phyloP scores from a whole-genome alignment of 192 early-diverging fungal genomes.

The Backusella luteola region DNA sequence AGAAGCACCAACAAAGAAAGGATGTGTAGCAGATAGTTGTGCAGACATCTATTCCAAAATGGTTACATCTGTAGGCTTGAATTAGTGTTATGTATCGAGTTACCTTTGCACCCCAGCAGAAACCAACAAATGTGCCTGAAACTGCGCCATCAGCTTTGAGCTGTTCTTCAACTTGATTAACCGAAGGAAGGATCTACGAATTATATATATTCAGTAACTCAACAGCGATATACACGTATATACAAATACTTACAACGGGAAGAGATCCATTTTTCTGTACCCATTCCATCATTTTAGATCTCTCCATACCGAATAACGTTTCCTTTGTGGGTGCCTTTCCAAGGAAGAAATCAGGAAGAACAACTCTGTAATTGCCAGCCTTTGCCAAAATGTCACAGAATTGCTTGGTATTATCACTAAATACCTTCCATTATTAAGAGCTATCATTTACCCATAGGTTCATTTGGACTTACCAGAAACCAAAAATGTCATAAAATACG shows the following conservation, averaged over 20 bases:
- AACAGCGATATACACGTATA: neutral
- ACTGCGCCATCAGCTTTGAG: constrained; percentile 45
- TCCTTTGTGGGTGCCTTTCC: constrained; percentile 42
- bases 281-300: constrained; percentile 39
- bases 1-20: constrained; percentile 47
- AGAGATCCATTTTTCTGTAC: neutral
- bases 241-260: neutral
- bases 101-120: constrained; percentile 75
- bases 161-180: constrained; percentile 19
- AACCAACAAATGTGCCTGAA: constrained; percentile 55
- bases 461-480: neutral
- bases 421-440: neutral
- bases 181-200: neutral
- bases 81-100: too few species aligned
- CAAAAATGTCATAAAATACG: neutral
- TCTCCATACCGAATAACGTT: constrained; percentile 32
- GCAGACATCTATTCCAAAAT: constrained; percentile 38
- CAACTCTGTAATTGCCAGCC: constrained; percentile 52
- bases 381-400: constrained; percentile 53
- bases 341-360: constrained; percentile 62
- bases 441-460: neutral
- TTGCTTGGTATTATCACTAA: constrained; percentile 55
- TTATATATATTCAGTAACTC: neutral
- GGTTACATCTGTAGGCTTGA: neutral
- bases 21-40: constrained; percentile 42